These are phyloP conservation scores for Diutina scorzettiae DNA, from an alignment of 1,139 yeast genomes.

Conservation along the genomic window DNA sequence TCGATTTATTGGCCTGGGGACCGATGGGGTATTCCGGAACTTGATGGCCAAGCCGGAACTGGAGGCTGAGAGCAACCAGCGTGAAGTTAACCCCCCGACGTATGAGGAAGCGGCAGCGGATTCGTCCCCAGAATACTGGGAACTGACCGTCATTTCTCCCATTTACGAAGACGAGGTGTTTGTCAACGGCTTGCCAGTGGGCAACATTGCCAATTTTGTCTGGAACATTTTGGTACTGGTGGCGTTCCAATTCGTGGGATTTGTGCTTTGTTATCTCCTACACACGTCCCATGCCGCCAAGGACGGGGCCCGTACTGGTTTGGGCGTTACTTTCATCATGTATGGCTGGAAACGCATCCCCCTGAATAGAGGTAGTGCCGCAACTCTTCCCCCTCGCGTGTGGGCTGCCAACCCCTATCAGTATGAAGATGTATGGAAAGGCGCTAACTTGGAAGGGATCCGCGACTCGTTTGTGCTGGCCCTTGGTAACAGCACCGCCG, in stretches of 20 bases:
- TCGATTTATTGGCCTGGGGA: conserved; percentile 40
- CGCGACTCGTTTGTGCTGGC: background rate
- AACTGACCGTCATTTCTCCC: conserved; percentile 73
- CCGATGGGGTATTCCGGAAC: conserved; percentile 91
- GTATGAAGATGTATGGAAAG: conserved; percentile 18
- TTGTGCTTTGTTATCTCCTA: conserved; percentile 74
- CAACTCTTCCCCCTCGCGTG: conserved; percentile 26
- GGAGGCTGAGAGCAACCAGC: conserved; percentile 27
- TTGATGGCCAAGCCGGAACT: conserved; percentile 75
- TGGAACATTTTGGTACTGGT: conserved; percentile 87
- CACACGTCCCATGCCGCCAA: conserved; percentile 98
- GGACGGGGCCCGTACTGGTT: conserved; percentile 88
- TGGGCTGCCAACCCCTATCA: conserved; percentile 46
- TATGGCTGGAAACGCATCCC: conserved; percentile 71
- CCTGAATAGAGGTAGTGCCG: conserved; percentile 33
- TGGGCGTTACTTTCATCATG: conserved; percentile 74
- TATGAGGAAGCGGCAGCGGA: conserved; percentile 95
- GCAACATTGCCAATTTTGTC: conserved; percentile 70
- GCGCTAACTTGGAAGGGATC: conserved; percentile 36
- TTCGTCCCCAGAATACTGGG: conserved; percentile 96
- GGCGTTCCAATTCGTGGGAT: conserved; percentile 90
- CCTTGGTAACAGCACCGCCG: conserved; percentile 7
- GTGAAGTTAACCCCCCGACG: conserved; percentile 63
- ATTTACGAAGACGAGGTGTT: conserved; percentile 81
- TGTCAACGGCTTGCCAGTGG: conserved; percentile 96